Conservation (phyloP, 495 filamentous ascomycete species). For the Halenospora varia region DNA sequence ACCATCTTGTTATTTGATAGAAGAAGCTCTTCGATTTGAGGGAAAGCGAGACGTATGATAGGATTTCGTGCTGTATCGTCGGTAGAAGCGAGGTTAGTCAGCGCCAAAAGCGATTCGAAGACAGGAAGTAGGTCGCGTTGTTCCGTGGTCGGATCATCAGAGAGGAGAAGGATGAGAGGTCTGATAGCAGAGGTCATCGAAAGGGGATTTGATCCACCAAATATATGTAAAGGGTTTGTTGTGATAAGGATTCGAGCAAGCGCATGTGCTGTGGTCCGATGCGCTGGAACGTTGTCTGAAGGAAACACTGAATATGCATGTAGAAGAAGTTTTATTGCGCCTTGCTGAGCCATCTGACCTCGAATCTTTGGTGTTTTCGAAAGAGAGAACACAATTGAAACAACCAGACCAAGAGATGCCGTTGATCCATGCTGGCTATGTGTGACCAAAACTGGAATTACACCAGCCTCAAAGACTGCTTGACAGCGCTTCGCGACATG, state of each 20-base stretch:
- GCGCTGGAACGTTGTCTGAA: slow-evolving; percentile 44
- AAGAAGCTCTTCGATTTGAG: slow-evolving; percentile 75
- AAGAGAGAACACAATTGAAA: slow-evolving; percentile 72
- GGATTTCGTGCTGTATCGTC: slow-evolving; percentile 59
- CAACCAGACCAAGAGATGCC: slow-evolving; percentile 60
- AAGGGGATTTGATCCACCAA: slow-evolving; percentile 68
- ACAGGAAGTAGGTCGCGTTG: slow-evolving; percentile 75
- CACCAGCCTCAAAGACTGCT: slow-evolving; percentile 67
- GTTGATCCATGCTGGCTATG: slow-evolving; percentile 63
- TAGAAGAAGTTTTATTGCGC: slow-evolving; percentile 80
- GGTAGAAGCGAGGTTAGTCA: slow-evolving; percentile 88
- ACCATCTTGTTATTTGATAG: slow-evolving; percentile 72
- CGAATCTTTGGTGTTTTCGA: slow-evolving; percentile 67
- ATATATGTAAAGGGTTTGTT: slow-evolving; percentile 80
- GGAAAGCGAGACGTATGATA: slow-evolving; percentile 69
- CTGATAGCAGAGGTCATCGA: slow-evolving; percentile 73
- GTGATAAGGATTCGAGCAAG: slow-evolving; percentile 90
- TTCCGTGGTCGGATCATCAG: slow-evolving; percentile 48
- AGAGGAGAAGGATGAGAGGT: slow-evolving; percentile 70
- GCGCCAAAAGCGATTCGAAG: slow-evolving; percentile 85
- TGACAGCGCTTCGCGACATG: slow-evolving; percentile 74
- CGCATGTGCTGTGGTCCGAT: slow-evolving; percentile 70
- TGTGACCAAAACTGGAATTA: slow-evolving; percentile 68
- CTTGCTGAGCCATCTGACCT: slow-evolving; percentile 82
- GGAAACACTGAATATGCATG: slow-evolving; percentile 58